Evolutionary conservation across 495 filamentous ascomycete genomes (phyloP).

Genomic region (Massariosphaeria phaeospora): DNA sequence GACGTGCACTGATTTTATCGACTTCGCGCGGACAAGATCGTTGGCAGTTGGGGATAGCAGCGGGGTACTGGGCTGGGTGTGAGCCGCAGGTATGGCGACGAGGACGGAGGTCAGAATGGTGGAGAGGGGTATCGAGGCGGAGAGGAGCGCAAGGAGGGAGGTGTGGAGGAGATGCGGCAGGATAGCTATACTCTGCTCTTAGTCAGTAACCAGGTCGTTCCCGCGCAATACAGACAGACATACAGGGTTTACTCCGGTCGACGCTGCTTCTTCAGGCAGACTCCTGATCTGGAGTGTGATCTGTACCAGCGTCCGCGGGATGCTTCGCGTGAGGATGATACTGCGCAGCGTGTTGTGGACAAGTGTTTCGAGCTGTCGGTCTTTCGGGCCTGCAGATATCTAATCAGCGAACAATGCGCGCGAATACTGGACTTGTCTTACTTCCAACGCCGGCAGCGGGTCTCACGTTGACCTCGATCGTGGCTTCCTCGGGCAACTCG

Average conservation of each 20-base stretch:
- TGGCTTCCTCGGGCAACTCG: slow-evolving; percentile 82
- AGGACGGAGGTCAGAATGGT: slow-evolving; percentile 62
- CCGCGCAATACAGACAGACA: not conserved
- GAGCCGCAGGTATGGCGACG: slow-evolving; percentile 50
- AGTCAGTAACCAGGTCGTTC: not conserved
- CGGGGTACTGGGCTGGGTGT: slow-evolving; percentile 42
- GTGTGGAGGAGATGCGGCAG: slow-evolving; percentile 73
- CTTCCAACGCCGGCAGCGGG: slow-evolving; percentile 80
- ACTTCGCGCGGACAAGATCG: slow-evolving; percentile 54
- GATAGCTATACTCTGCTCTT: slow-evolving; percentile 60
- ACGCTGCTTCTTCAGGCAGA: slow-evolving; percentile 42
- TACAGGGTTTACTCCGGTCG: slow-evolving; percentile 12
- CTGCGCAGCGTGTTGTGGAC: slow-evolving; percentile 62
- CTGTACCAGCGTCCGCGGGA: slow-evolving; percentile 65
- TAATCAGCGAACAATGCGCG: slow-evolving; percentile 38
- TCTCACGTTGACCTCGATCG: slow-evolving; percentile 83
- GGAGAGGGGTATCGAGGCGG: slow-evolving; percentile 68
- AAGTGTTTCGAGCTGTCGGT: slow-evolving; percentile 68
- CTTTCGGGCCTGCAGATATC: slow-evolving; percentile 55
- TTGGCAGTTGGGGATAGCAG: slow-evolving; percentile 50
- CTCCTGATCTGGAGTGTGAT: slow-evolving; percentile 69
- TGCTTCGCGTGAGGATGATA: slow-evolving; percentile 62
- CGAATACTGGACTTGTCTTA: slow-evolving; percentile 39
- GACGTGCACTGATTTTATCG: slow-evolving; percentile 56
- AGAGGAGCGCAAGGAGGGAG: slow-evolving; percentile 65